A percentile compares a stretch with the other conserved stretches of the same genome.
Evolutionary conservation across 345 rosid species (phyloP).

Genomic region (Pugionium cornutum): DNA sequence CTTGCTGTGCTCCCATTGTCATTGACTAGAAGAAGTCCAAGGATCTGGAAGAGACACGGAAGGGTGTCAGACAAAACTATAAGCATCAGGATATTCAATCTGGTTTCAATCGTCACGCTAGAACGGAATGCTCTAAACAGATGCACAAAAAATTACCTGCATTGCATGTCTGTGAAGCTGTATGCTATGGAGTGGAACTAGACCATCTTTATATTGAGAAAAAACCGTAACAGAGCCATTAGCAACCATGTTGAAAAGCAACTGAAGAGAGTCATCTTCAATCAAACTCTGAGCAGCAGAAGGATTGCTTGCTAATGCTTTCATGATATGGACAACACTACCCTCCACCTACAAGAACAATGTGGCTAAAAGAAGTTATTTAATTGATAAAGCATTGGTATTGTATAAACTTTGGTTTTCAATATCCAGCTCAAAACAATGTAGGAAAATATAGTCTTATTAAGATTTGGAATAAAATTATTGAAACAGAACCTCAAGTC

Average conservation of each 20-base stretch:
- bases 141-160: constrained; percentile 60
- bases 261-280: constrained; percentile 92
- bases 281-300: constrained; percentile 93
- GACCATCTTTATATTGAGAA: constrained; percentile 65
- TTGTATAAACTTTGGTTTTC: constrained; percentile 12
- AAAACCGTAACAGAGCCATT: constrained; percentile 73
- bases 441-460: neutral
- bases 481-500: constrained; percentile 73
- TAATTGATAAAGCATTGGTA: constrained; percentile 21
- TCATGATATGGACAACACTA: constrained; percentile 94
- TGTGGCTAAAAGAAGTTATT: neutral
- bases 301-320: constrained; percentile 91
- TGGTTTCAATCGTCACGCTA: constrained; percentile 4
- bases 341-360: constrained; percentile 77
- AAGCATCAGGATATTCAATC: constrained; percentile 31
- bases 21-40: constrained; percentile 89
- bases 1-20: constrained; percentile 95
- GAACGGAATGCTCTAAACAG: constrained; percentile 2
- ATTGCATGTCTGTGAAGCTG: constrained; percentile 99
- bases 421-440: constrained; percentile 22
- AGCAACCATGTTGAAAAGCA: constrained; percentile 90
- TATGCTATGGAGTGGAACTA: constrained; percentile 80
- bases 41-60: constrained; percentile 59
- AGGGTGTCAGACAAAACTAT: constrained; percentile 24
- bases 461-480: constrained; percentile 15